These are phyloP conservation scores for Colletotrichum sp. DNA, from an alignment of 2,329 filamentous ascomycete species.

Conservation along the genomic window DNA sequence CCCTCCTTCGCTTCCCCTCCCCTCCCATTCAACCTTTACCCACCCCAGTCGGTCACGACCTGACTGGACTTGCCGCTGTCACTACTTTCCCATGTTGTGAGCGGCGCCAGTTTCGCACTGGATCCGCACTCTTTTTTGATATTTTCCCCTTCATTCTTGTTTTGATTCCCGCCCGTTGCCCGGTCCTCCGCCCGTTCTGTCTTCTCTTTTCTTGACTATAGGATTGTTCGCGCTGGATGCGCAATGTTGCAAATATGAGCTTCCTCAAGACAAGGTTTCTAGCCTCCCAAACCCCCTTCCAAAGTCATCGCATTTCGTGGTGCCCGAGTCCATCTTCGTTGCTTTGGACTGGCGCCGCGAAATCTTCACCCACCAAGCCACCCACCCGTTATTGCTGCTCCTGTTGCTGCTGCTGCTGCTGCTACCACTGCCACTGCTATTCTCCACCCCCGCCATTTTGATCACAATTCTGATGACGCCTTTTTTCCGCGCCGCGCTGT, in stretches of 20 bases:
- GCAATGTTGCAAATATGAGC: conserved; percentile 47
- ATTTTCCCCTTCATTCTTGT: not conserved
- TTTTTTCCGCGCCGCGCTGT: not conserved
- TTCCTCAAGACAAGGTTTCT: conserved; percentile 49
- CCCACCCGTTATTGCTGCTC: not conserved
- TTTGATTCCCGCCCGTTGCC: conserved; percentile 7
- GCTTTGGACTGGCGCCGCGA: not conserved
- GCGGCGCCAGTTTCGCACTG: conserved; percentile 14
- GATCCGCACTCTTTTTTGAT: conserved; percentile 16
- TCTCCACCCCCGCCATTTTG: conserved; percentile 17
- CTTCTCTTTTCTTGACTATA: conserved; percentile 2
- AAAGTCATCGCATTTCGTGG: conserved; percentile 4
- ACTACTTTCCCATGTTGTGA: conserved; percentile 21
- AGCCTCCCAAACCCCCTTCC: not conserved
- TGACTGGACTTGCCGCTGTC: conserved; percentile 5
- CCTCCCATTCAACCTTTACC: not conserved
- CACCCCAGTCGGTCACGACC: not conserved
- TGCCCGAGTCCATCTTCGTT: not conserved
- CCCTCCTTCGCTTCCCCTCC: not conserved
- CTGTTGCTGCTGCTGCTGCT: not conserved
- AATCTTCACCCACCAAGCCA: conserved; percentile 5
- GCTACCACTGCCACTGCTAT: not conserved
- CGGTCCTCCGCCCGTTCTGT: conserved; percentile 5
- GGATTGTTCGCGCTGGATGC: conserved; percentile 22
- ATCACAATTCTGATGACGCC: not conserved